Evolutionary conservation across 2,329 filamentous ascomycete species (phyloP).

Genomic region (Hypoxylon sp.): DNA sequence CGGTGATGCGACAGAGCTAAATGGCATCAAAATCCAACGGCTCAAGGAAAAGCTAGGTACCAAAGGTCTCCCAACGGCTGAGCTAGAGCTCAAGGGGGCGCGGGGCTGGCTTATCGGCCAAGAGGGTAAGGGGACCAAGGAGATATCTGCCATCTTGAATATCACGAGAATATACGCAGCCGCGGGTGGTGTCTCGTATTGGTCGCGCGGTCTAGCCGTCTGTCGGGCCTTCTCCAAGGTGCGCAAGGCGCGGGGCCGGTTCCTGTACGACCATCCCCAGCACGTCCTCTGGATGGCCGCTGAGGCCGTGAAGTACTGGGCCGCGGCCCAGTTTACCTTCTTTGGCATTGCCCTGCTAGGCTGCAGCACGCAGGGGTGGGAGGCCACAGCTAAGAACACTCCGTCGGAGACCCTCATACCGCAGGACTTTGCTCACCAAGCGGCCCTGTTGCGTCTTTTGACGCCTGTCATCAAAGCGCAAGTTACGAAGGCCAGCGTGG

Average conservation of each 20-base stretch:
- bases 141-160: conserved; percentile 73
- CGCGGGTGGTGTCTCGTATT: conserved; percentile 59
- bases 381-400: conserved; percentile 38
- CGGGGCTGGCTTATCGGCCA: conserved; percentile 70
- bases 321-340: conserved; percentile 49
- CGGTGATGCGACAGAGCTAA: conserved; percentile 59
- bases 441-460: conserved; percentile 67
- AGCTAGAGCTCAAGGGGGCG: conserved; percentile 68
- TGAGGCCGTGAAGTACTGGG: conserved; percentile 62
- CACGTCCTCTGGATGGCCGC: conserved; percentile 64
- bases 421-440: conserved; percentile 11
- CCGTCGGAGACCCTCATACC: conserved; percentile 23
- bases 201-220: conserved; percentile 63
- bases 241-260: conserved; percentile 59
- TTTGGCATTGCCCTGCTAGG: conserved; percentile 60
- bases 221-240: conserved; percentile 65
- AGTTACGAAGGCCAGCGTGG: conserved; percentile 37
- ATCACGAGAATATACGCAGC: conserved; percentile 67
- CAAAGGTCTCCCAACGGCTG: conserved; percentile 72
- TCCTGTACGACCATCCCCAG: conserved; percentile 57
- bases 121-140: conserved; percentile 70
- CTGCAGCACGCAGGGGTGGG: conserved; percentile 49
- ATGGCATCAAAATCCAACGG: conserved; percentile 71
- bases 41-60: conserved; percentile 76
- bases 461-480: conserved; percentile 72